Evolutionary conservation across 495 filamentous ascomycete genomes (phyloP).

Genomic region (Hapsidospora chrysogenum): DNA sequence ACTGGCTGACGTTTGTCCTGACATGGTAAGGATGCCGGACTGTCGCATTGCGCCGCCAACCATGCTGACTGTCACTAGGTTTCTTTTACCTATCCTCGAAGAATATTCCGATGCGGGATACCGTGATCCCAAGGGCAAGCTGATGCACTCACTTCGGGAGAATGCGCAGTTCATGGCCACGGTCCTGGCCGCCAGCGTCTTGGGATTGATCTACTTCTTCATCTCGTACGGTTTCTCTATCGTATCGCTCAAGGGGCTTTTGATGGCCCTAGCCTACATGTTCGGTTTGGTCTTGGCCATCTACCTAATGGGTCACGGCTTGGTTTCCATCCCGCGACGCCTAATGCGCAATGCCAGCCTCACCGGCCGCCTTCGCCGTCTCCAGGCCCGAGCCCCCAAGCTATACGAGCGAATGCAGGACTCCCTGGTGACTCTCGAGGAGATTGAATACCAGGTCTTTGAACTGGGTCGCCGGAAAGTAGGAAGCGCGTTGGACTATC

Average conservation of each 20-base stretch:
- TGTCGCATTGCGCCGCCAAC: not conserved
- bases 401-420: conserved; percentile 80
- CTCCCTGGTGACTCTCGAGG: conserved; percentile 62
- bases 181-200: conserved; percentile 47
- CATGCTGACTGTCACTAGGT: conserved; percentile 30
- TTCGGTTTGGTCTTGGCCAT: conserved; percentile 86
- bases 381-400: conserved; percentile 66
- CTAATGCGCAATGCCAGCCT: conserved; percentile 62
- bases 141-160: conserved; percentile 65
- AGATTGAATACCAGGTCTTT: conserved; percentile 60
- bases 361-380: conserved; percentile 47
- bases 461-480: conserved; percentile 68
- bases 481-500: conserved; percentile 63
- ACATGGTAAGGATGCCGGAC: conserved; percentile 52
- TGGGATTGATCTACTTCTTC: conserved; percentile 74
- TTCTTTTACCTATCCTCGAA: conserved; percentile 81
- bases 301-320: conserved; percentile 91
- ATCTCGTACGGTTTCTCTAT: conserved; percentile 46
- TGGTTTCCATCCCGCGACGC: conserved; percentile 76
- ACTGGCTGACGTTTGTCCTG: conserved; percentile 90
- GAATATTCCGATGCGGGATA: conserved; percentile 91
- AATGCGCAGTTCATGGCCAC: conserved; percentile 83
- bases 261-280: conserved; percentile 88
- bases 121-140: conserved; percentile 60
- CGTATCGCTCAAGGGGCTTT: conserved; percentile 52